These are phyloP conservation scores for Decorospora gaudefroyi DNA, from an alignment of 2,329 filamentous ascomycete genomes.

Conservation along the genomic window DNA sequence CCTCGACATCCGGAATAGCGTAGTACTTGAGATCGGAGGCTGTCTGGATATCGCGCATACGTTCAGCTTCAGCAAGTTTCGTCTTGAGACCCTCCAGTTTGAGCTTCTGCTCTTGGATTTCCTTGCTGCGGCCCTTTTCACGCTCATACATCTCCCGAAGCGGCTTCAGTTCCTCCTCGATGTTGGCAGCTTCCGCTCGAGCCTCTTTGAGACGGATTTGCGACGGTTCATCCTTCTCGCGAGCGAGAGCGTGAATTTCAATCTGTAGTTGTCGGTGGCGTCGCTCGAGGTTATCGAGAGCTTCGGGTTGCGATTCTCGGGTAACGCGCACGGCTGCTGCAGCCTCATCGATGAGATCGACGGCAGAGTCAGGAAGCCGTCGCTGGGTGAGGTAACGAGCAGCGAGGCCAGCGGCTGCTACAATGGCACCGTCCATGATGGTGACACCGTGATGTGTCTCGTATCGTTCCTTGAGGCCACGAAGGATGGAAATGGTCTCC, in stretches of 20 bases:
- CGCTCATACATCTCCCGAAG: constrained; percentile 94
- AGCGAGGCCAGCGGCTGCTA: constrained; percentile 86
- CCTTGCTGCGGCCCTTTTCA: constrained; percentile 86
- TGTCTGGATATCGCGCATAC: constrained; percentile 79
- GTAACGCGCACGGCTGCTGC: constrained; percentile 95
- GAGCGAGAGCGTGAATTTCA: constrained; percentile 91
- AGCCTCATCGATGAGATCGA: constrained; percentile 94
- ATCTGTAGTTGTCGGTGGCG: constrained; percentile 90
- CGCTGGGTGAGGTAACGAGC: constrained; percentile 90
- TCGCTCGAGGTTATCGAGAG: constrained; percentile 91
- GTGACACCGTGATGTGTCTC: constrained; percentile 98
- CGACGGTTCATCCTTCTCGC: constrained; percentile 93
- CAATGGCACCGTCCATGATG: constrained; percentile 91
- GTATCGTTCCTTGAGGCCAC: constrained; percentile 96
- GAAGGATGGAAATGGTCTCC: constrained; percentile 96
- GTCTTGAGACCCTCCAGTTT: constrained; percentile 91
- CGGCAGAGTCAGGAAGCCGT: constrained; percentile 91
- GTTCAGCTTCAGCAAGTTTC: constrained; percentile 91
- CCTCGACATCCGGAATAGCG: constrained; percentile 89
- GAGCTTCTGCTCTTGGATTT: constrained; percentile 91
- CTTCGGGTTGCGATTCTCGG: constrained; percentile 93
- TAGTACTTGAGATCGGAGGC: constrained; percentile 97
- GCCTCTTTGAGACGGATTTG: constrained; percentile 80
- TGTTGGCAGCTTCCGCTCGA: constrained; percentile 88
- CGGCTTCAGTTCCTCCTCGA: constrained; percentile 88